Conservation (phyloP, 805 yeast species). For the Candida germanica region DNA sequence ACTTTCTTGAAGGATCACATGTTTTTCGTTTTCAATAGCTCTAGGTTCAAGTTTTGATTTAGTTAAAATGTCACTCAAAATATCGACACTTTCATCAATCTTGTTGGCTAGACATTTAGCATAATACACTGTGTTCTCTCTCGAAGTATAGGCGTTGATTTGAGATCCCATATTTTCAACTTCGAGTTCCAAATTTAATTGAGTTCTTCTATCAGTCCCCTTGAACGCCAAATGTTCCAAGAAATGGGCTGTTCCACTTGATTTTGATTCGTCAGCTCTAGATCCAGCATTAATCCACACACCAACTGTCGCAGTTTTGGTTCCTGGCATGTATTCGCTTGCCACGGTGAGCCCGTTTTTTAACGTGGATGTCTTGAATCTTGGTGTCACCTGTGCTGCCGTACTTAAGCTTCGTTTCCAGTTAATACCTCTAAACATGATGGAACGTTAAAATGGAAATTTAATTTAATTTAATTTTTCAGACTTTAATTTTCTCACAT, state of each 20-base stretch:
- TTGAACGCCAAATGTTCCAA: conserved; percentile 95
- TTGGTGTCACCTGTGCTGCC: conserved; percentile 13
- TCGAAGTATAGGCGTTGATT: conserved; percentile 95
- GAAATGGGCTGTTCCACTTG: conserved; percentile 95
- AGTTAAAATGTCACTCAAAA: conserved; percentile 85
- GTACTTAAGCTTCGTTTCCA: conserved; percentile 6
- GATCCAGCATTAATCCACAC: conserved; percentile 99
- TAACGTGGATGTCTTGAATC: conserved; percentile 61
- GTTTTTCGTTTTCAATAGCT: conserved; percentile 94
- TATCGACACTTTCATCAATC: conserved; percentile 81
- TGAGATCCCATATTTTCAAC: conserved; percentile 96
- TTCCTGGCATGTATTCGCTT: conserved; percentile 79
- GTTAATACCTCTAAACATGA: conserved; percentile 3
- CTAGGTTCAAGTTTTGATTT: conserved; percentile 73
- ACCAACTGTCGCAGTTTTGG: conserved; percentile 94
- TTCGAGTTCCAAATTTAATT: conserved; percentile 81
- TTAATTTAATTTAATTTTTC: too few species aligned
- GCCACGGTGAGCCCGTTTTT: conserved; percentile 96
- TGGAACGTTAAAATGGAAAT: too few species aligned
- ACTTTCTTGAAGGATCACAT: conserved; percentile 92
- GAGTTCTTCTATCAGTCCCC: conserved; percentile 82
- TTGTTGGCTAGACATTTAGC: conserved; percentile 83
- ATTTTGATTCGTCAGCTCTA: conserved; percentile 84
- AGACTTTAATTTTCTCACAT: too few species aligned
- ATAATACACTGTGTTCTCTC: conserved; percentile 96